Percentiles rank a stretch among this genome's conserved stretches.
These are phyloP conservation scores for Trypanosoma rangeli DNA, from an alignment of 208 protist species.

Conservation along the genomic window DNA sequence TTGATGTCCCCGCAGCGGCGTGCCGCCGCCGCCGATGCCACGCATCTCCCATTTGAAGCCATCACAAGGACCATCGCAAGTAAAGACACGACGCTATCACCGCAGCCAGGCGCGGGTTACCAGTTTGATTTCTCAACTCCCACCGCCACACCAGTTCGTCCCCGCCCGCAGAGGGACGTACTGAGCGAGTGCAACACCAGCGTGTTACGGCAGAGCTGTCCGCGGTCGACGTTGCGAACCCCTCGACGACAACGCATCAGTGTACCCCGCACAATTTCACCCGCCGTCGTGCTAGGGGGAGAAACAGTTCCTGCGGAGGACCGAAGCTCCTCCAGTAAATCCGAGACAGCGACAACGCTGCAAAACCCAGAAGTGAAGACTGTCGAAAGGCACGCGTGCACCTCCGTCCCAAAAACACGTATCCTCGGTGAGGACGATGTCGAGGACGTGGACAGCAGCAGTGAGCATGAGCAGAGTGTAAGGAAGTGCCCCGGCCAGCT, in stretches of 20 bases:
- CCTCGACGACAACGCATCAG: constrained; percentile 15
- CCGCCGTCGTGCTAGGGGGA: not conserved
- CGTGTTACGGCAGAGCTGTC: constrained; percentile 12
- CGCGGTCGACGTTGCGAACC: constrained; percentile 21
- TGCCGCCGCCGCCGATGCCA: not conserved
- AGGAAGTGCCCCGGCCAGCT: not conserved
- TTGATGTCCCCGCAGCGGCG: not conserved
- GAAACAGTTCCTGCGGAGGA: not conserved
- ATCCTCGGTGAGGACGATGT: constrained; percentile 7
- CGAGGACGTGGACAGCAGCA: not conserved
- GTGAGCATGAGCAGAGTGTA: not conserved
- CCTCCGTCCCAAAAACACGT: constrained; percentile 3
- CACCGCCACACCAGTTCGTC: constrained; percentile 10
- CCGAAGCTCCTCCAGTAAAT: not conserved
- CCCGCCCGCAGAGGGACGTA: not conserved
- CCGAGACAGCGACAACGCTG: not conserved
- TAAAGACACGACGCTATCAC: constrained; percentile 1
- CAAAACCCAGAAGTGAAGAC: not conserved
- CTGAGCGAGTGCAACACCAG: not conserved
- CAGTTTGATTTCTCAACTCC: constrained; percentile 32
- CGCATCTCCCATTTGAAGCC: constrained; percentile 20
- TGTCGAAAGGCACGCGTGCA: constrained; percentile 1
- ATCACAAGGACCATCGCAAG: not conserved
- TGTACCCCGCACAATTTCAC: constrained; percentile 12
- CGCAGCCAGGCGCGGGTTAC: constrained; percentile 6